These are phyloP conservation scores for Cinnamomum micranthum DNA, from an alignment of 164 flowering plant genomes.

Conservation along the genomic window DNA sequence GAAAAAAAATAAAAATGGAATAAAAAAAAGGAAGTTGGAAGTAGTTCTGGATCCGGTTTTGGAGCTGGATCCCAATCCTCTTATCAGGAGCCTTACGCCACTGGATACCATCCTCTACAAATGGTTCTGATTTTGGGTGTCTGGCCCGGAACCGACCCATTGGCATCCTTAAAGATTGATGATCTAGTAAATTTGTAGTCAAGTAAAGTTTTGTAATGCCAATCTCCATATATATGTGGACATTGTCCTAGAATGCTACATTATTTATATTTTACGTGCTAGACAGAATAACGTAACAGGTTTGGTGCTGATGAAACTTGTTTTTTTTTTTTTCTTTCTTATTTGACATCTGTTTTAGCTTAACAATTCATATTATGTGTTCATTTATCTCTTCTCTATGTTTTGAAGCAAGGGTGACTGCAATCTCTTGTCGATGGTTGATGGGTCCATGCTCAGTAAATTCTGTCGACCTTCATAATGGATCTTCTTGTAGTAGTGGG, in stretches of 20 bases:
- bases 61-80: too few relatives aligned
- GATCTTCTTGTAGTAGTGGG: slow-evolving; percentile 70
- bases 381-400: background rate
- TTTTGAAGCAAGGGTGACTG: slow-evolving; percentile 87
- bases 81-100: too few relatives aligned
- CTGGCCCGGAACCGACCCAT: too few relatives aligned
- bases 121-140: too few relatives aligned
- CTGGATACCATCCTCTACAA: too few relatives aligned
- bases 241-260: background rate
- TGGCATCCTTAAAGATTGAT: too few relatives aligned
- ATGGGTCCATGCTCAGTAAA: slow-evolving; percentile 81
- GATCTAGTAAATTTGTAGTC: too few relatives aligned
- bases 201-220: background rate
- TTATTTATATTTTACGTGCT: too few relatives aligned
- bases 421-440: slow-evolving; percentile 86
- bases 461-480: slow-evolving; percentile 69
- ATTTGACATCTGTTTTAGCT: background rate
- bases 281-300: background rate
- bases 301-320: background rate
- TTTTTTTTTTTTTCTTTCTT: background rate
- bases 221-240: background rate
- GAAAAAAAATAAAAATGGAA: too few relatives aligned
- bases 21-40: too few relatives aligned
- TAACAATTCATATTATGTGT: background rate
- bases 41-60: too few relatives aligned